These are phyloP conservation scores for Parascedosporium putredinis DNA, from an alignment of 2,329 filamentous ascomycete species.

Conservation along the genomic window DNA sequence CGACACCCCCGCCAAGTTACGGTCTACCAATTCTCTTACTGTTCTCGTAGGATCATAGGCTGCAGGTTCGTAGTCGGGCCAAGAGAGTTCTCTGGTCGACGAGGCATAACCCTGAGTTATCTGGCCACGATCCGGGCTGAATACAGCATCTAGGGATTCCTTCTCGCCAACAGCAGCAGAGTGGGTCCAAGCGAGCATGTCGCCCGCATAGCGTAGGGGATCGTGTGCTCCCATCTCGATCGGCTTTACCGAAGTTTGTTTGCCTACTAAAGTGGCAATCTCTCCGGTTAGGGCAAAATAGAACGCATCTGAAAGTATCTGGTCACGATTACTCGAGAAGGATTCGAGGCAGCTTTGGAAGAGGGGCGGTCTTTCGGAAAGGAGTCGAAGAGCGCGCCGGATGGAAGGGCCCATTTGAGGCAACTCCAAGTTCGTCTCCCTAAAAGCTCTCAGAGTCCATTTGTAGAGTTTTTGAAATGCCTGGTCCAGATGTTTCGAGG, in stretches of 20 bases:
- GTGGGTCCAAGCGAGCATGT: conserved; percentile 97
- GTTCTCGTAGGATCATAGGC: conserved; percentile 74
- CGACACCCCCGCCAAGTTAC: conserved; percentile 70
- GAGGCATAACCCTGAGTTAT: conserved; percentile 73
- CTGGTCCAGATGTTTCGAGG: conserved; percentile 72
- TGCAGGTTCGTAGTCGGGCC: conserved; percentile 40
- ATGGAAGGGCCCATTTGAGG: conserved; percentile 84
- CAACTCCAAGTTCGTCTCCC: conserved; percentile 83
- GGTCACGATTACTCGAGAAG: conserved; percentile 82
- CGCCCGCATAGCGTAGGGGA: conserved; percentile 79
- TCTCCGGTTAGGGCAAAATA: conserved; percentile 76
- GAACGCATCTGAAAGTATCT: conserved; percentile 80
- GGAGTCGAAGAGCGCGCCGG: conserved; percentile 68
- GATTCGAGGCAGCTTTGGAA: conserved; percentile 92
- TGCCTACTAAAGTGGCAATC: conserved; percentile 40
- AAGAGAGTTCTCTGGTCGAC: conserved; percentile 53
- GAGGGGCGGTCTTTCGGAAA: conserved; percentile 79
- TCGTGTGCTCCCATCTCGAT: conserved; percentile 94
- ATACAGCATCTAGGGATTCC: conserved; percentile 83
- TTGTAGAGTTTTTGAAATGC: conserved; percentile 94
- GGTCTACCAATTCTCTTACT: conserved; percentile 75
- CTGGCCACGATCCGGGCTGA: conserved; percentile 82
- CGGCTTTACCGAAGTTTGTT: conserved; percentile 63
- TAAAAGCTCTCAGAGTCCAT: conserved; percentile 92
- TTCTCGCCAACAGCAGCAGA: conserved; percentile 88